Conservation (phyloP, 2,329 filamentous ascomycete species). For the Cytospora mali region DNA sequence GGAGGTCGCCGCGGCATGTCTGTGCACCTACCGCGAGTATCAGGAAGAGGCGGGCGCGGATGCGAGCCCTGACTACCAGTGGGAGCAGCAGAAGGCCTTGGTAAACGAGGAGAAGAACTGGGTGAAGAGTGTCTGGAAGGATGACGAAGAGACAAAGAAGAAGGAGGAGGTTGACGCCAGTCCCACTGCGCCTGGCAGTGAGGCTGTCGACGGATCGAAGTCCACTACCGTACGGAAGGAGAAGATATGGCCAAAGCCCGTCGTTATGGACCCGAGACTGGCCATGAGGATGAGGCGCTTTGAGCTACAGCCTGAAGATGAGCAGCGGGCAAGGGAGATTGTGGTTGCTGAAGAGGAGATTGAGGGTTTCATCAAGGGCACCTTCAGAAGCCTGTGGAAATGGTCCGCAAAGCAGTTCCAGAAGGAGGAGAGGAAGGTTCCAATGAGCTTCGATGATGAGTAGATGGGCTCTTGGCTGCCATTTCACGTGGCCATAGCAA, state of each 20-base stretch:
- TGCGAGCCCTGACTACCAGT: slow-evolving; percentile 37
- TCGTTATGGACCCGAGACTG: slow-evolving; percentile 78
- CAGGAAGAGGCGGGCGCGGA: slow-evolving; percentile 39
- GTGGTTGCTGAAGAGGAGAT: slow-evolving; percentile 68
- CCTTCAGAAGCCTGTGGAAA: slow-evolving; percentile 54
- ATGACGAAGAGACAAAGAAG: slow-evolving; percentile 48
- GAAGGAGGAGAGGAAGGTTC: slow-evolving; percentile 42
- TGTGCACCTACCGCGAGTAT: slow-evolving; percentile 60
- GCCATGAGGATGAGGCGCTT: slow-evolving; percentile 80
- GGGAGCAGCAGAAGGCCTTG: slow-evolving; percentile 68
- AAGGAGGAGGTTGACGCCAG: slow-evolving; percentile 32
- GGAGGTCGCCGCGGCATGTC: slow-evolving; percentile 82
- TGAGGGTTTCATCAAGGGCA: slow-evolving; percentile 69
- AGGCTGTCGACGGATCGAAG: slow-evolving; percentile 14
- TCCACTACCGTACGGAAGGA: slow-evolving; percentile 47
- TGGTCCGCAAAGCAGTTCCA: slow-evolving; percentile 51
- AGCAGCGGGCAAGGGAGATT: slow-evolving; percentile 65
- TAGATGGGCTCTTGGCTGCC: background rate
- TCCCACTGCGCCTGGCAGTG: slow-evolving; percentile 14
- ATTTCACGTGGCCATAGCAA: background rate
- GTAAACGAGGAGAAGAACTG: slow-evolving; percentile 76
- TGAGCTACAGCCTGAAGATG: slow-evolving; percentile 68
- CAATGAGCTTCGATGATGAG: slow-evolving; percentile 43
- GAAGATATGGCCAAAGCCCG: slow-evolving; percentile 72
- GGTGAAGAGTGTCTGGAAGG: slow-evolving; percentile 76